phyloP scores from a whole-genome alignment of 169 alveolate genomes.

The Plasmodium malariae region DNA sequence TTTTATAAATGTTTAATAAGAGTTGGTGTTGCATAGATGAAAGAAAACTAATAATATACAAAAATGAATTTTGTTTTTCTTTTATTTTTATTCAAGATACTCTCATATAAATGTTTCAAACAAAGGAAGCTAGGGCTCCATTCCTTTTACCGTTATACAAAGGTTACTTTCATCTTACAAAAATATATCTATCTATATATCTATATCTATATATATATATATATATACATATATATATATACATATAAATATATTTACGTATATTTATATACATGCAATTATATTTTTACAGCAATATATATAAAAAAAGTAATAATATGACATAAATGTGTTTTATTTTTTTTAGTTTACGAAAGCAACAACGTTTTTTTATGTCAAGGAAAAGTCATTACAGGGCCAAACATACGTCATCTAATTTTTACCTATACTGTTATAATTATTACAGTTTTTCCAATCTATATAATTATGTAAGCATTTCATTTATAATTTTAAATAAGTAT shows the following conservation, averaged over 20 bases:
- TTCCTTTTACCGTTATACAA: conserved; percentile 75
- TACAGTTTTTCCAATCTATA: conserved; percentile 58
- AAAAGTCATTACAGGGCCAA: conserved; percentile 76
- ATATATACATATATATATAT: background rate
- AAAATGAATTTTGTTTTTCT: conserved; percentile 1
- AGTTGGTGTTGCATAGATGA: conserved; percentile 21
- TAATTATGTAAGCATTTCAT: conserved; percentile 57
- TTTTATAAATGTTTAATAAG: background rate
- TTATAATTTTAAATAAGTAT: background rate
- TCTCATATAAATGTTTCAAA: conserved; percentile 53
- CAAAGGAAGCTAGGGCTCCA: conserved; percentile 65
- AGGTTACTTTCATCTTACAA: conserved; percentile 20
- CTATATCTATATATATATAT: background rate
- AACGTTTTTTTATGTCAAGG: conserved; percentile 75
- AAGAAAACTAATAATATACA: background rate
- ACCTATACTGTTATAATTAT: conserved; percentile 65
- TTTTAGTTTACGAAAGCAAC: conserved; percentile 74
- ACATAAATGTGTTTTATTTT: conserved; percentile 7
- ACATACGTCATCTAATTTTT: conserved; percentile 64
- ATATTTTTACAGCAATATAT: too few relatives aligned
- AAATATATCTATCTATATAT: background rate
- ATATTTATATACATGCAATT: background rate
- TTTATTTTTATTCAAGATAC: conserved; percentile 2
- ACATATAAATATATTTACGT: background rate
- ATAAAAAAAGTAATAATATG: too few relatives aligned